Evolutionary conservation across 108 stramenopile genomes (phyloP).

Genomic region (Epithemia pelagica): DNA sequence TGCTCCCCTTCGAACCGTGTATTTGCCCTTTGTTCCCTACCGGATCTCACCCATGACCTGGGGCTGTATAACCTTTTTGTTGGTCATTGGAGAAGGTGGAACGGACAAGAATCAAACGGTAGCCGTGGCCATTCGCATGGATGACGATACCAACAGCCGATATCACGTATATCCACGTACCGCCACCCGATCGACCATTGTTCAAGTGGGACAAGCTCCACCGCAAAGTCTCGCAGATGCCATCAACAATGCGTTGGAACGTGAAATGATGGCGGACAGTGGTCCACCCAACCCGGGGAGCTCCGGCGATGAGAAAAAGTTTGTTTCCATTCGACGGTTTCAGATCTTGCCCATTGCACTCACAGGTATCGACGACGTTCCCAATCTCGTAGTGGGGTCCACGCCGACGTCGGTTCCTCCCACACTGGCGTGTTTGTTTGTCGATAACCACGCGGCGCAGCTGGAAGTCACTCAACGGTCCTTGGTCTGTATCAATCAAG

Average conservation of each 20-base stretch:
- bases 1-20: slow-evolving; percentile 57
- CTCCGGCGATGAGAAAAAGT: not conserved
- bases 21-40: slow-evolving; percentile 59
- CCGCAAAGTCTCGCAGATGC: not conserved
- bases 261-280: not conserved
- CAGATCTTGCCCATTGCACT: slow-evolving; percentile 24
- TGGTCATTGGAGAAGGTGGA: slow-evolving; percentile 9
- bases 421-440: slow-evolving; percentile 6
- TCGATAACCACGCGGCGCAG: not conserved
- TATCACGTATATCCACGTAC: not conserved
- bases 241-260: not conserved
- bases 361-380: not conserved
- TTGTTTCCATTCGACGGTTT: slow-evolving; percentile 11
- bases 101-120: not conserved
- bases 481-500: slow-evolving; percentile 2
- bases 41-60: slow-evolving; percentile 45
- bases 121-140: slow-evolving; percentile 11
- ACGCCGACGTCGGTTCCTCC: slow-evolving; percentile 13
- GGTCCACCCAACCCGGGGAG: not conserved
- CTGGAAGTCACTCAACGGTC: slow-evolving; percentile 8
- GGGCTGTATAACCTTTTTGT: slow-evolving; percentile 41
- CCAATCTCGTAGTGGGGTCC: slow-evolving; percentile 15
- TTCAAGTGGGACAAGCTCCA: not conserved
- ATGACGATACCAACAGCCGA: not conserved
- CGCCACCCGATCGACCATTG: not conserved